Evolutionary conservation across 169 alveolate species (phyloP).

Genomic region (Eimeria falciformis): DNA sequence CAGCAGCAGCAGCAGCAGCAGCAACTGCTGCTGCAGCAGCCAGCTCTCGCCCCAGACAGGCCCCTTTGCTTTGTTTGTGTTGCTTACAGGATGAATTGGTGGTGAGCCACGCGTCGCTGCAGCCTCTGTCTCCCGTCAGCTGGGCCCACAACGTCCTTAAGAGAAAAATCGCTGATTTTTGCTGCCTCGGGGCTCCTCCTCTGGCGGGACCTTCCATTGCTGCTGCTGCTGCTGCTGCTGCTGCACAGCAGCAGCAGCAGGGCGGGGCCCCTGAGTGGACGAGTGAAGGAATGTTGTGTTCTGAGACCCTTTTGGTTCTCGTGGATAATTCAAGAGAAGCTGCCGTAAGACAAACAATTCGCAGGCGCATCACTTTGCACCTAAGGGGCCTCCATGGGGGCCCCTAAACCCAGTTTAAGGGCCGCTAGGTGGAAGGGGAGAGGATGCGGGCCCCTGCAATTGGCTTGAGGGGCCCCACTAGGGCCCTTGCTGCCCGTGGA

Average conservation of each 20-base stretch:
- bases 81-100: conserved; percentile 15
- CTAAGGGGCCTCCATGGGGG: too few relatives aligned
- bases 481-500: too few relatives aligned
- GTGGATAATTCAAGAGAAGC: conserved; percentile 12
- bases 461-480: too few relatives aligned
- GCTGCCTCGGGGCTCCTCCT: conserved; percentile 6
- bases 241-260: conserved; percentile 32
- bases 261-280: not conserved
- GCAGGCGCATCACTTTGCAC: too few relatives aligned
- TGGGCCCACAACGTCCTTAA: conserved; percentile 6
- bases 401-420: too few relatives aligned
- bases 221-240: not conserved
- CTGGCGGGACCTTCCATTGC: not conserved
- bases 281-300: not conserved
- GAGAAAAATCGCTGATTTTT: not conserved
- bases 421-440: too few relatives aligned
- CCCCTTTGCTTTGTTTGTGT: not conserved
- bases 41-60: not conserved
- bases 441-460: too few relatives aligned
- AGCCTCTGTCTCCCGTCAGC: not conserved
- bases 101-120: not conserved
- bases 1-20: conserved; percentile 39
- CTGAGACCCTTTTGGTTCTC: not conserved
- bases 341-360: conserved; percentile 26
- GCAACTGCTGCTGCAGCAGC: not conserved